Evolutionary conservation across 1,284 basidiomycete genomes (phyloP), one percentile per base, ranked within the genome.

Genomic region (Tylopilus orsonianus): DNA sequence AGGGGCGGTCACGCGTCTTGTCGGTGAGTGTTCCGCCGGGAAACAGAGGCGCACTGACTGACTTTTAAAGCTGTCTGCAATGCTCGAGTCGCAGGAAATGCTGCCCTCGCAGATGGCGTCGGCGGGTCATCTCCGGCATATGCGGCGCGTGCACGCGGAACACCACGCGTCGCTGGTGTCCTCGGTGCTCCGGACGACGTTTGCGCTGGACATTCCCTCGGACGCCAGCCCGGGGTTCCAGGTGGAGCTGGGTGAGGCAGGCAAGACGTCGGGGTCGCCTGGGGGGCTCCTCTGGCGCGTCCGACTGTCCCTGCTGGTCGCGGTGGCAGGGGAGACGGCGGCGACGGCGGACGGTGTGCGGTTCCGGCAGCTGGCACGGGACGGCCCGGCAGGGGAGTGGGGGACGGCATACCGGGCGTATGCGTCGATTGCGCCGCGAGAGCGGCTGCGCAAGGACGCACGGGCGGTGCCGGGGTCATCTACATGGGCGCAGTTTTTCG

Each of bases 231-330:
- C 93, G 0, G 87, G 83, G 0, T 96, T 96, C 66, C 68, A 84
- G 62, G 69, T 84, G 2, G 64, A 70, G 37, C 65, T 82, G 12
- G 74, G 75, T 34, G 62, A 63, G 7, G 49, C 47, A 0, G 41
- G 43, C 4, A 41, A 32, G 5, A 14, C 39, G 9, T 39, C 60
- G 42, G 48, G 12, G 4, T 14, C 35, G 14, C 57, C 66, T 0
- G 90, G 93, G 10, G 93, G 93, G 0, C 70, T 96, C 4, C 80
- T 89, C 58, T 97, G 93, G 93, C 87, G 84, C 56, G 82, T 97
- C 12, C 75, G 88, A 27, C 62, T 97, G 41, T 86, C 85, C 41
- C 77, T 97, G 41, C 75, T 94, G 14, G 91, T 96, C 3, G 81
- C 84, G 14, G 77, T 90, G 18, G 83, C 76, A 3, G 68, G 65